Base-by-base conservation (phyloP, 2,329 filamentous ascomycete genomes). In the Geoglossum cookeanum region DNA sequence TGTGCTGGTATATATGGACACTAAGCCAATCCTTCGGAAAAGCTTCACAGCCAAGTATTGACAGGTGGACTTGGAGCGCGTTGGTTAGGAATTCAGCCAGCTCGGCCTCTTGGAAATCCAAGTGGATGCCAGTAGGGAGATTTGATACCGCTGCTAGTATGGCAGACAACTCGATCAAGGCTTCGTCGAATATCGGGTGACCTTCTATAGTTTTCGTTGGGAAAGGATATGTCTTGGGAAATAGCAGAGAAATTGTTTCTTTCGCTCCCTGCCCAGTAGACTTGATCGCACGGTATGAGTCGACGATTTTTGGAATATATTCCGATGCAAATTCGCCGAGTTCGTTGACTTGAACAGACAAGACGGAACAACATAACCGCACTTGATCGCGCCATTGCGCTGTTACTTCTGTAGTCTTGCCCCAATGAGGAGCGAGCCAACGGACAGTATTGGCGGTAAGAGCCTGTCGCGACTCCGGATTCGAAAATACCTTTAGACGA, bases 361-460 rank as follows among this genome's bases (percentile, higher is more conserved):
- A 76, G 37, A 98, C 85, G 0, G 91, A 94, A 70, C 89, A 95
- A 69, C 91, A 95, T 15, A 98, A 74, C 15, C 92, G 85, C 17
- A 97, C 86, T 70, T 97, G 92, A 27, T 95, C 88, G 61, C 84
- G 85, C 81, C 89, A 97, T 65, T 94, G 87, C 39, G 90, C 84
- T 2, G 81, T 89, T 8, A 91, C 80, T 32, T 82, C 75, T 3
- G 79, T 77, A 0, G 78, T 79, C 60, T 81, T 80, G 11, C 91
- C 91, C 92, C 92, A 98, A 68, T 97, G 90, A 3, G 91, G 90
- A 11, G 84, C 83, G 58, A 98, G 82, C 92, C 92, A 98, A 60
- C 85, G 76, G 49, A 90, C 83, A 3, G 89, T 96, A 65, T 89
- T 94, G 51, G 84, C 78, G 60, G 85, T 80, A 52, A 96, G 75